phyloP scores from a whole-genome alignment of 257 asterid species.

The Plantago major region DNA sequence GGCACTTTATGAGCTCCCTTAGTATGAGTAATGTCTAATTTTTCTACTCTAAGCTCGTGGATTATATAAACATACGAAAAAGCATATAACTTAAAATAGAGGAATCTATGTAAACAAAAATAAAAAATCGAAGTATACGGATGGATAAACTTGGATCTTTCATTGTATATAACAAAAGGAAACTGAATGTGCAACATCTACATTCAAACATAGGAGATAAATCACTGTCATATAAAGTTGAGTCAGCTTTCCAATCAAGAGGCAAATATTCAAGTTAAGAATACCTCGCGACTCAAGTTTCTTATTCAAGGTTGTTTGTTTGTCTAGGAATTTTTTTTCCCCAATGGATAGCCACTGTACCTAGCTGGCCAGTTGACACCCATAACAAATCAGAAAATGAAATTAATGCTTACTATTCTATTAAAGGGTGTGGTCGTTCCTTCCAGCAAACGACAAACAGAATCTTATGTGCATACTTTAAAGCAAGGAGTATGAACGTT shows the following conservation, averaged over 20 bases:
- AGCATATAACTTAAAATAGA: not conserved
- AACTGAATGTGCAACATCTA: constrained; percentile 13
- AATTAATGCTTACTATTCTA: not conserved
- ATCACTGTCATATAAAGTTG: not conserved
- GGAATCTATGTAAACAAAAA: not conserved
- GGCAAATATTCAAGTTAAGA: not conserved
- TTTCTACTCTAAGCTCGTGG: not conserved
- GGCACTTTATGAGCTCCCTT: too few species aligned
- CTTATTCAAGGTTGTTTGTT: not conserved
- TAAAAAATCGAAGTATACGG: not conserved
- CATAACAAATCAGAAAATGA: too few species aligned
- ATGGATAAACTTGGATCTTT: not conserved
- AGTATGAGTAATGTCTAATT: not conserved
- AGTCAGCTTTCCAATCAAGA: not conserved
- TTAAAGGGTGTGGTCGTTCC: constrained; percentile 5
- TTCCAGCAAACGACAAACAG: not conserved
- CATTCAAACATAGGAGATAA: not conserved
- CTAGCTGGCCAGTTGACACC: not conserved
- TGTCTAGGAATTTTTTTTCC: not conserved
- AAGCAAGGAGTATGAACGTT: not conserved
- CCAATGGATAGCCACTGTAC: not conserved
- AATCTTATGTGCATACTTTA: not conserved
- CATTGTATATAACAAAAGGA: constrained; percentile 1
- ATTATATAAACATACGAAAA: not conserved
- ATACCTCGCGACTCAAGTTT: constrained; percentile 3